Percentiles rank a stretch among this genome's conserved stretches.
Evolutionary conservation across 2,329 filamentous ascomycete species (phyloP).

Genomic region (Fusarium buxicola): DNA sequence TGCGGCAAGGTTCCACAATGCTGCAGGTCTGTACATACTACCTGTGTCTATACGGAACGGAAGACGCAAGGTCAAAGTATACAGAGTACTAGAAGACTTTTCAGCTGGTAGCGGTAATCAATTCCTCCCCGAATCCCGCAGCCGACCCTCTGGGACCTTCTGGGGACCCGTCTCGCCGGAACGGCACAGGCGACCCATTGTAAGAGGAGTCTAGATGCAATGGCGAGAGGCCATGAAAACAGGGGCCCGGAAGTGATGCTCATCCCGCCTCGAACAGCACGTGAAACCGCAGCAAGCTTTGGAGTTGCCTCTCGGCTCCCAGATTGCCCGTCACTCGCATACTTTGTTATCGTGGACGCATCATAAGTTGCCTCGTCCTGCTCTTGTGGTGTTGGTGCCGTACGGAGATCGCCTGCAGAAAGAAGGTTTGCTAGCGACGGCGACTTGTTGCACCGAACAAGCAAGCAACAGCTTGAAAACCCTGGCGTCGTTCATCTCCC

Average conservation of each 20-base stretch:
- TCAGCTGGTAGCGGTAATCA: slow-evolving; percentile 13
- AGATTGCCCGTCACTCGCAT: background rate
- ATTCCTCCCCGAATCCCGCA: slow-evolving; percentile 3
- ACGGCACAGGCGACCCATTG: slow-evolving; percentile 9
- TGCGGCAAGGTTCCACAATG: slow-evolving; percentile 30
- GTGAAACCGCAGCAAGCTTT: background rate
- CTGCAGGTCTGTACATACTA: slow-evolving; percentile 22
- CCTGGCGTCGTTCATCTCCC: slow-evolving; percentile 20
- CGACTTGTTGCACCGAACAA: slow-evolving; percentile 16
- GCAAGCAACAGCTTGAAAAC: slow-evolving; percentile 8
- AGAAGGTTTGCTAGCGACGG: slow-evolving; percentile 31
- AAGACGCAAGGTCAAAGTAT: slow-evolving; percentile 28
- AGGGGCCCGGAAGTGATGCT: slow-evolving; percentile 5
- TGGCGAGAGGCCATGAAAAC: slow-evolving; percentile 3
- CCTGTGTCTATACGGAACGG: slow-evolving; percentile 16
- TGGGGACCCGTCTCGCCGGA: slow-evolving; percentile 26
- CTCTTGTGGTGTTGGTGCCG: background rate
- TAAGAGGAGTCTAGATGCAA: slow-evolving; percentile 13
- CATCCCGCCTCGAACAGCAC: background rate
- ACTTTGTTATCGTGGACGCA: too few species aligned
- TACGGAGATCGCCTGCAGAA: background rate
- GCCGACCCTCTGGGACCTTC: background rate
- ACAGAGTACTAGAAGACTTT: slow-evolving; percentile 29
- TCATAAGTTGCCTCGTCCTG: too few species aligned
- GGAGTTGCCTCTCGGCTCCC: too few species aligned